phyloP scores from a whole-genome alignment of 345 rosid species.

The Viola odorata region DNA sequence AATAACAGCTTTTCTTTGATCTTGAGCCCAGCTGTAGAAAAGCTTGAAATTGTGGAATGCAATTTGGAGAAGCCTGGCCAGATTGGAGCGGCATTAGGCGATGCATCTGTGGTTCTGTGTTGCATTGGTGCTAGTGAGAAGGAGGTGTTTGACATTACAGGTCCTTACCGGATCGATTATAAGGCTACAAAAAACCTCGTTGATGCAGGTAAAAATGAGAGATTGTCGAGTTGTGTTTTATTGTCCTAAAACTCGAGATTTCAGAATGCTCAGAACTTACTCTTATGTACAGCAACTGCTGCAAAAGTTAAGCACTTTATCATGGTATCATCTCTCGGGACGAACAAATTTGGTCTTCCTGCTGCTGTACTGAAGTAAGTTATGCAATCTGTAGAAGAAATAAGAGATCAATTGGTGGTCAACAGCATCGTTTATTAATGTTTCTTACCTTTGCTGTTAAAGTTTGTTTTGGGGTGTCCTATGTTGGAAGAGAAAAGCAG shows the following conservation, averaged over 20 bases:
- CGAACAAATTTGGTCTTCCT: slow-evolving; percentile 90
- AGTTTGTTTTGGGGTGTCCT: slow-evolving; percentile 98
- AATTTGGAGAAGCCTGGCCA: slow-evolving; percentile 76
- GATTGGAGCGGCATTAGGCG: slow-evolving; percentile 64
- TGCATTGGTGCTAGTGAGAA: slow-evolving; percentile 98
- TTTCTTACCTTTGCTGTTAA: slow-evolving; percentile 10
- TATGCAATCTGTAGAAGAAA: slow-evolving; percentile 2
- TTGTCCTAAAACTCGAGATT: slow-evolving; percentile 2
- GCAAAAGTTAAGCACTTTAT: slow-evolving; percentile 79
- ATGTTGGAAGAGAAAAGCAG: slow-evolving; percentile 92
- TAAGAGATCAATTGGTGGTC: not conserved
- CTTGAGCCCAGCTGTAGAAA: slow-evolving; percentile 97
- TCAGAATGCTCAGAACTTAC: slow-evolving; percentile 10
- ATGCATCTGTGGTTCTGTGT: slow-evolving; percentile 80
- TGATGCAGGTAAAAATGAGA: slow-evolving; percentile 62
- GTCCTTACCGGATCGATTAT: slow-evolving; percentile 85
- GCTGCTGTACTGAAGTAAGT: slow-evolving; percentile 96
- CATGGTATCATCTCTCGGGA: slow-evolving; percentile 94
- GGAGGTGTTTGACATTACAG: slow-evolving; percentile 76
- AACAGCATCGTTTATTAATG: slow-evolving; percentile 5
- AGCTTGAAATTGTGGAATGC: slow-evolving; percentile 90
- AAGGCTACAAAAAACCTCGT: slow-evolving; percentile 80
- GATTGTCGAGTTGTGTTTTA: not conserved
- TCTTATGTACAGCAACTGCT: slow-evolving; percentile 48
- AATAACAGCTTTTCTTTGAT: slow-evolving; percentile 64